Evolutionary conservation across 805 yeast genomes (phyloP), one percentile per base, ranked within the genome.

Genomic region (Candida coquimbonensis): DNA sequence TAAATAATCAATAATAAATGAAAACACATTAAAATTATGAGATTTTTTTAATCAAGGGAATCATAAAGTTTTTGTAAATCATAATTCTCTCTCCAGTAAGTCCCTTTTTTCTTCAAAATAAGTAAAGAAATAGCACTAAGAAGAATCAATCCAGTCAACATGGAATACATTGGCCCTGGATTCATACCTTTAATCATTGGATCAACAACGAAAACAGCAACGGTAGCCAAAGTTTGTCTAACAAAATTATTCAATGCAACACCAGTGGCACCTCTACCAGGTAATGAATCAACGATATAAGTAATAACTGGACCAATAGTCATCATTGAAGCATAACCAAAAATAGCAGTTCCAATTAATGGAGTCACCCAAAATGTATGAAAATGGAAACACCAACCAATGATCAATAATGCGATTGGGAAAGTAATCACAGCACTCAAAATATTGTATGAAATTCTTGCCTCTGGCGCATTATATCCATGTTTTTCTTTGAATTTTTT

Each of bases 181-280:
- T 88, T 87, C 58, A 87, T 68, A 0, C 86, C 88, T 4, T 59
- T 55, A 16, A 82, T 66, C 56, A 85, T 67, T 0, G 95, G 95
- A 37, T 82, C 88, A 1, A 85, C 77, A 9, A 81, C 70, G 60
- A 87, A 88, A 2, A 89, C 79, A 11, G 87, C 90, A 2, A 73
- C 70, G 0, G 95, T 87, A 1, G 95, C 95, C 48, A 84, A 66
- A 2, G 78, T 66, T 71, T 80, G 84, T 54, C 96, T 72, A 17
- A 83, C 69, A 46, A 87, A 72, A 58, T 87, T 88, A 56, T 85
- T 87, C 42, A 88, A 62, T 0, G 96, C 95, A 41, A 87, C 86
- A 1, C 95, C 96, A 0, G 95, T 84, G 13, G 96, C 90, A 37
- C 96, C 95, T 55, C 81, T 74, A 0, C 95, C 95, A 0, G 96